phyloP scores from a whole-genome alignment of 2,329 filamentous ascomycete species.

The Fusarium sp. region DNA sequence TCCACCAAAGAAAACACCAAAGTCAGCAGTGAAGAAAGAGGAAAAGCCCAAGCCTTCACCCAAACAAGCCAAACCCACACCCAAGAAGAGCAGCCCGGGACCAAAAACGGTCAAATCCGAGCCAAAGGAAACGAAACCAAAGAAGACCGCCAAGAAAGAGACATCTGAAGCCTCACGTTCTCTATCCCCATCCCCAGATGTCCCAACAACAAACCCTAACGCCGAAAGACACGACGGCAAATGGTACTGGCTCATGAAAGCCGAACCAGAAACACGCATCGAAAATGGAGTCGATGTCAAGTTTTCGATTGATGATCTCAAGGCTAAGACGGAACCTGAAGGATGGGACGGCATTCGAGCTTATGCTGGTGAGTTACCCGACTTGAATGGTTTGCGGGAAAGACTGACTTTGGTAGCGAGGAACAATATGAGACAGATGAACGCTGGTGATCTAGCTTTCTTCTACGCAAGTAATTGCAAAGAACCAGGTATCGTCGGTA shows the following conservation, averaged over 20 bases:
- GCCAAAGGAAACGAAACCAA: neutral
- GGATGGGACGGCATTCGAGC: slow-evolving; percentile 83
- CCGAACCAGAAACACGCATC: slow-evolving; percentile 86
- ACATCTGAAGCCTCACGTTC: neutral
- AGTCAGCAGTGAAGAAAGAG: slow-evolving; percentile 8
- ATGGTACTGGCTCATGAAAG: slow-evolving; percentile 85
- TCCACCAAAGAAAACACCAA: slow-evolving; percentile 5
- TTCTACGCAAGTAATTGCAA: slow-evolving; percentile 98
- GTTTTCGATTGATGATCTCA: slow-evolving; percentile 94
- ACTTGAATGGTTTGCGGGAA: fast-evolving
- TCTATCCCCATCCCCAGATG: slow-evolving; percentile 47
- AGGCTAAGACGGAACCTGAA: slow-evolving; percentile 78
- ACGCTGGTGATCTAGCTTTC: slow-evolving; percentile 89
- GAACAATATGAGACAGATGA: slow-evolving; percentile 93
- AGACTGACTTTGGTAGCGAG: slow-evolving; percentile 63
- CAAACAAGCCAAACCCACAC: neutral
- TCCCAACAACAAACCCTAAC: slow-evolving; percentile 54
- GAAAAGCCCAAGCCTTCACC: neutral
- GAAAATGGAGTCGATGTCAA: slow-evolving; percentile 90
- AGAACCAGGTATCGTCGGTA: slow-evolving; percentile 85
- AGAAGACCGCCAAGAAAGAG: neutral
- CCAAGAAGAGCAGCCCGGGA: neutral
- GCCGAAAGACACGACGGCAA: slow-evolving; percentile 55
- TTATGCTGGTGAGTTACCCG: slow-evolving; percentile 56
- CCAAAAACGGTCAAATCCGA: neutral